Evolutionary conservation across 805 yeast species (phyloP).

Genomic region (Kuraishia molischiana): DNA sequence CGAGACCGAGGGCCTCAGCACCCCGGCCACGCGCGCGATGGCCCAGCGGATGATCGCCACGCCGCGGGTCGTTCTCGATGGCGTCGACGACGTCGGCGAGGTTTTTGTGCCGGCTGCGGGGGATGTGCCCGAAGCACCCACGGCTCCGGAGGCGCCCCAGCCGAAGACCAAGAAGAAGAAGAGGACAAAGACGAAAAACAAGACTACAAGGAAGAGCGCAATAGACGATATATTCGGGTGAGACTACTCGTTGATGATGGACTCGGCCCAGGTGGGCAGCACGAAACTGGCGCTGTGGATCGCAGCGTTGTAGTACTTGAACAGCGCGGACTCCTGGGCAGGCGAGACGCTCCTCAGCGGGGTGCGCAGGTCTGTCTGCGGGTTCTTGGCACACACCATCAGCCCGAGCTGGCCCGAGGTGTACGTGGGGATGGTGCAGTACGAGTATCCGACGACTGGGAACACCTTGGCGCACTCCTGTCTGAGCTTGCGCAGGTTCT

Average conservation of each 20-base stretch:
- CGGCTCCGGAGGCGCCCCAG: too few species aligned
- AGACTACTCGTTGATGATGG: constrained; percentile 10
- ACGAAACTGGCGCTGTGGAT: constrained; percentile 87
- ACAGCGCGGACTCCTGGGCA: constrained; percentile 52
- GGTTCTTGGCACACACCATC: constrained; percentile 86
- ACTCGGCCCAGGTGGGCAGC: constrained; percentile 79
- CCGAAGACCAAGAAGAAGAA: constrained; percentile 3
- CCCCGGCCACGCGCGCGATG: too few species aligned
- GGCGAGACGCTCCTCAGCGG: constrained; percentile 61
- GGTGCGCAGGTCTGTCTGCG: constrained; percentile 46
- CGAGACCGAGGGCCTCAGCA: constrained; percentile 14
- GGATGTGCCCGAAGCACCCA: too few species aligned
- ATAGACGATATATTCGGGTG: constrained; percentile 73
- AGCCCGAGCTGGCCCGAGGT: constrained; percentile 98
- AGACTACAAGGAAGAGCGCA: constrained; percentile 39
- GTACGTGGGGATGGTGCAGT: constrained; percentile 91
- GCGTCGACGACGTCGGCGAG: constrained; percentile 4
- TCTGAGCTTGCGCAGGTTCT: constrained; percentile 73
- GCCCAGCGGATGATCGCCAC: too few species aligned
- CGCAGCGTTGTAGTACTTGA: constrained; percentile 73
- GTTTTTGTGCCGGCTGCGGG: constrained; percentile 5
- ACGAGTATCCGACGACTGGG: constrained; percentile 87
- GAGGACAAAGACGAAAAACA: constrained; percentile 23
- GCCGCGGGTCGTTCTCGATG: constrained; percentile 3
- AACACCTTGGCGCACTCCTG: constrained; percentile 74